Conservation (phyloP, 495 filamentous ascomycete genomes). For the Xylaria acuta region DNA sequence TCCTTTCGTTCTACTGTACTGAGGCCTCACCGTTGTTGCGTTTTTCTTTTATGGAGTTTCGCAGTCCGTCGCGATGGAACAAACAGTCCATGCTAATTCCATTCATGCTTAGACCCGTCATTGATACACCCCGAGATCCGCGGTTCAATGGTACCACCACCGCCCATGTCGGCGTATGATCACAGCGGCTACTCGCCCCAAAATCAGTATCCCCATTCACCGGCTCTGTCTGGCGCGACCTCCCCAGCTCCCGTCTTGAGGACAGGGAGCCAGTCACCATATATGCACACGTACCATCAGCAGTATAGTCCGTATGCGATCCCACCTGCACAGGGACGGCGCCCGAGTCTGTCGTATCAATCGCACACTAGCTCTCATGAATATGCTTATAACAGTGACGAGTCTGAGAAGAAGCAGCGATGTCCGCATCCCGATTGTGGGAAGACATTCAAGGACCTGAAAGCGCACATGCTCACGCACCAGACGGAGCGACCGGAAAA, state of each 20-base stretch:
- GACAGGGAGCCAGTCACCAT: constrained; percentile 53
- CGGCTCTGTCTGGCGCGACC: constrained; percentile 49
- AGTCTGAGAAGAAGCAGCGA: constrained; percentile 49
- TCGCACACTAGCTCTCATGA: constrained; percentile 46
- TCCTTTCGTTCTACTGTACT: constrained; percentile 38
- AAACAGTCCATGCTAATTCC: constrained; percentile 41
- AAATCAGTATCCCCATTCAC: constrained; percentile 52
- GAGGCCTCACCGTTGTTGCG: constrained; percentile 63
- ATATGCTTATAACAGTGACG: constrained; percentile 42
- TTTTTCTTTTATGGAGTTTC: constrained; percentile 61
- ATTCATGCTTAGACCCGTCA: constrained; percentile 48
- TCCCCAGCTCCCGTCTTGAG: constrained; percentile 51
- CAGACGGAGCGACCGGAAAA: constrained; percentile 94
- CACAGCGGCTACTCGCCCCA: constrained; percentile 47
- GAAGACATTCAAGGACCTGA: constrained; percentile 90
- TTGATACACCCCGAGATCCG: constrained; percentile 56
- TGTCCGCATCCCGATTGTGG: constrained; percentile 88
- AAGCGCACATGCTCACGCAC: constrained; percentile 96
- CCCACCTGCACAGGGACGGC: constrained; percentile 32
- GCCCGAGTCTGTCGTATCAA: constrained; percentile 49
- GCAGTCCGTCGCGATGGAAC: constrained; percentile 23
- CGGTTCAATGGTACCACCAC: constrained; percentile 48
- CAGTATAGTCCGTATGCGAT: constrained; percentile 36
- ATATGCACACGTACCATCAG: constrained; percentile 46
- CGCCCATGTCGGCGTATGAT: constrained; percentile 51